Evolutionary conservation across 768 basidiomycete species (phyloP).

Genomic region (Mycena polygramma): DNA sequence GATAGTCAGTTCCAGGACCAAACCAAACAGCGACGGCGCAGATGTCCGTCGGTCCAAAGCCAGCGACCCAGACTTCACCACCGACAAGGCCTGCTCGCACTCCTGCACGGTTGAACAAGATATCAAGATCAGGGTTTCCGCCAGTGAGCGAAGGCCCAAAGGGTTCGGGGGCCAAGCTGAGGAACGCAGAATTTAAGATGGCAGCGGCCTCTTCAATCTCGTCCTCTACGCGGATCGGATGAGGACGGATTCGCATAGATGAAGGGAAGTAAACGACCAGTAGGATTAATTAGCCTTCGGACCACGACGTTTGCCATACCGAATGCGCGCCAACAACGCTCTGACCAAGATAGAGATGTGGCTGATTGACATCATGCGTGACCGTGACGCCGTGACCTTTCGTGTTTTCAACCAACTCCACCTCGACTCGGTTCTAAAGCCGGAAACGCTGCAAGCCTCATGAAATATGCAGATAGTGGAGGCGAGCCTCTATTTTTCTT

Average conservation of each 20-base stretch:
- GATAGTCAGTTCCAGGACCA: slow-evolving; percentile 26
- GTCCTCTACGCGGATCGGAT: slow-evolving; percentile 1
- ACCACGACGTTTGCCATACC: slow-evolving; percentile 7
- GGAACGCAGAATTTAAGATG: slow-evolving; percentile 18
- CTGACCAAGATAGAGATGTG: no score
- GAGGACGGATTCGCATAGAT: neutral
- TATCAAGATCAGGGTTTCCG: no score
- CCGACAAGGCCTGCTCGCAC: slow-evolving; percentile 24
- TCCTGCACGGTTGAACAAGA: slow-evolving; percentile 10
- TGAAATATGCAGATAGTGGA: slow-evolving; percentile 72
- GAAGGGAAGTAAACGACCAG: slow-evolving; percentile 4
- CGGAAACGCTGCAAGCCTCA: slow-evolving; percentile 67
- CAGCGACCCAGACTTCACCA: slow-evolving; percentile 37
- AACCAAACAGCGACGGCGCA: slow-evolving; percentile 37
- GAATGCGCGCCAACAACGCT: no score
- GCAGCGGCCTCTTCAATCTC: slow-evolving; percentile 17
- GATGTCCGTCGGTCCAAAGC: slow-evolving; percentile 25
- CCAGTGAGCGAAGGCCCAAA: no score
- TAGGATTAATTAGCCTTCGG: slow-evolving; percentile 17
- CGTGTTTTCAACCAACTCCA: slow-evolving; percentile 51
- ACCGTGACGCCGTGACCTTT: neutral
- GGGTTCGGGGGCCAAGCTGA: no score
- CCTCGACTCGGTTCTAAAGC: slow-evolving; percentile 77
- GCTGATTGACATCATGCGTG: neutral
- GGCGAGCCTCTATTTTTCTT: no score